Base-by-base conservation (phyloP, 2,329 filamentous ascomycete species). In the Exophiala sp. region DNA sequence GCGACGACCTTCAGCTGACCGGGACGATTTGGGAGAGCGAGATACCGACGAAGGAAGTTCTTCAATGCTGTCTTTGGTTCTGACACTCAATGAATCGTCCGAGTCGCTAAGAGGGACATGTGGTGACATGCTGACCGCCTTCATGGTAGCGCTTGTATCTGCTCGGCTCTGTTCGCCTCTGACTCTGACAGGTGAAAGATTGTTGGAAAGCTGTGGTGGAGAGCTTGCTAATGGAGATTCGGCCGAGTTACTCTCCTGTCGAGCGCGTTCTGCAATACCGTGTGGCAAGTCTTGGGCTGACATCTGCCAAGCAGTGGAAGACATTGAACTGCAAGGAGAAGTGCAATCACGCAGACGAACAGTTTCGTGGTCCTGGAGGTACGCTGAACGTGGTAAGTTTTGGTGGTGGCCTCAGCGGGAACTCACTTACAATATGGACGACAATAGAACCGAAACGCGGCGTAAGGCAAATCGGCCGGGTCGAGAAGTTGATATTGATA, bases 401-500 rank as follows among this genome's bases (percentile, higher is more conserved):
- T 37, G 14, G 8, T 18, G 18, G 18, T 19, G 34, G 8, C 18
- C 18, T 37, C 7, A 19, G 34, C 7, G 14, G 10, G 6, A 16
- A 34, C 13, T 18, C 23, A 39, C 47, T 52, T n/a, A 52, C 52
- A 53, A 42, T 45, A 30, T 32, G 46, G 46, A n/a, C 57, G 53
- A 40, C 43, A 60, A 19, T 52, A 54, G 46, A 60, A 60, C 11
- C 66, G 62, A 53, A 77, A 74, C 1, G 62, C 70, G 2, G 65
- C 73, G 52, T 72, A 75, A 2, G 75, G 75, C 56, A 66, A 59
- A 55, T 76, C 71, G 5, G 70, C 45, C 1, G 73, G 66, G 59
- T 78, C 74, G 16, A 76, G 61, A 14, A 78, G 66, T 1, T 72
- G 69, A 45, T 75, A 76, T 44, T 67, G 69, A 61, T 76, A 77